Evolutionary conservation across 2,329 filamentous ascomycete species (phyloP), one percentile per base, ranked within the genome.

Genomic region (Periconia sp.): DNA sequence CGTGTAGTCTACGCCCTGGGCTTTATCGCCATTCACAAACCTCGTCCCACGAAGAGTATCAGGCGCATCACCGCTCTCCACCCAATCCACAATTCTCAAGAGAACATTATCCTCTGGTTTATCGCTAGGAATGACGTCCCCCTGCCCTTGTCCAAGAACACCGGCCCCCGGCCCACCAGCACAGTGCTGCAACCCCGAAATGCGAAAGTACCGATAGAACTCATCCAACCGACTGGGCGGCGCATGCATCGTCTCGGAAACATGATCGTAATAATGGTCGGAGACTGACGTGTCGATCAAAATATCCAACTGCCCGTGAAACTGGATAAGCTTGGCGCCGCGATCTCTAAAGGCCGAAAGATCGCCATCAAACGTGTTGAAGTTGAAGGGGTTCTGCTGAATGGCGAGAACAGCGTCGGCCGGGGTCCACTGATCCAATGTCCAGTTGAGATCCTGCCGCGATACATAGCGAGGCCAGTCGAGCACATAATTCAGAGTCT

Each of bases 171-270:
- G 65, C 2, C 80, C 80, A 11, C 73, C 72, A 23, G 54, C 57
- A 62, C 80, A 82, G 65, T 82, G 80, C 6, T 63, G 69, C 76
- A 81, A 77, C 8, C 80, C 81, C 50, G 59, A 76, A 66, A 76
- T 79, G 30, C 75, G 74, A 70, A 82, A 82, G 64, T 74, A 75
- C 20, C 79, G 71, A 54, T 78, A 74, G 52, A 75, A 77, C 1
- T 64, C 59, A 51, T 77, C 72, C 13, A 77, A 55, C 33, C 13
- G 33, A 11, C 33, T n/a, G 45, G 64, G 56, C 1, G 52, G 43
- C 1, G 54, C 27, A 14, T 45, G 5, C 1, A 60, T 47, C 1
- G 64, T 50, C 7, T 58, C 45, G 73, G 79, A 75, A 9, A 78
- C 72, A 45, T 76, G 69, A 44, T 76, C 65, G 63, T 79, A 79